Conservation (phyloP, 2,329 filamentous ascomycete genomes). For the Colletotrichum chrysophilum region DNA sequence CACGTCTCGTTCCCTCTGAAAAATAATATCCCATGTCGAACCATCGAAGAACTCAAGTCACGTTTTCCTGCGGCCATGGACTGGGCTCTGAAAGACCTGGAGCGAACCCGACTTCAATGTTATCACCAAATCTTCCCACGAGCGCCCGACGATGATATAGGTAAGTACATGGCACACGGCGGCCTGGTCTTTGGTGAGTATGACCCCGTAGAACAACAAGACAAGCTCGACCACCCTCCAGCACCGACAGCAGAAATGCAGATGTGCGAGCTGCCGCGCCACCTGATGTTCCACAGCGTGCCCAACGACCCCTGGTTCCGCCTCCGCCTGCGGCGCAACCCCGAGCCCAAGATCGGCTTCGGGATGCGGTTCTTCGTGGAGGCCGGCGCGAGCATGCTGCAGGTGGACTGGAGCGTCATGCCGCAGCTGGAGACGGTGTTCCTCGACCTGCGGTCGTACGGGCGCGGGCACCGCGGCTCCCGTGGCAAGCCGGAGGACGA, state of each 20-base stretch:
- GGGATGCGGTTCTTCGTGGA: constrained; percentile 6
- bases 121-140: neutral
- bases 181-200: neutral
- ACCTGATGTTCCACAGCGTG: constrained; percentile 8
- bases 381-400: neutral
- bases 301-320: neutral
- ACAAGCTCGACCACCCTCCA: neutral
- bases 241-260: neutral
- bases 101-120: neutral
- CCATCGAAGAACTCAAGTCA: neutral
- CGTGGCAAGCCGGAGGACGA: neutral
- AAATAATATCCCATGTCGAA: neutral
- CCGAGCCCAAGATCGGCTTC: neutral
- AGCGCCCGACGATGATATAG: neutral
- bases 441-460: constrained; percentile 12
- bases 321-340: neutral
- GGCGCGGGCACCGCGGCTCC: neutral
- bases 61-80: neutral
- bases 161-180: constrained; percentile 9
- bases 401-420: constrained; percentile 4
- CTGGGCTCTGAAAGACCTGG: neutral
- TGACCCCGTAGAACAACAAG: neutral
- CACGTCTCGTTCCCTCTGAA: neutral
- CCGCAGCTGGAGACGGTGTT: constrained; percentile 11
- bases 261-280: neutral